Evolutionary conservation across 352 stramenopile genomes (phyloP), one percentile per base, ranked within the genome.

Genomic region (Phytopythium sindhum): DNA sequence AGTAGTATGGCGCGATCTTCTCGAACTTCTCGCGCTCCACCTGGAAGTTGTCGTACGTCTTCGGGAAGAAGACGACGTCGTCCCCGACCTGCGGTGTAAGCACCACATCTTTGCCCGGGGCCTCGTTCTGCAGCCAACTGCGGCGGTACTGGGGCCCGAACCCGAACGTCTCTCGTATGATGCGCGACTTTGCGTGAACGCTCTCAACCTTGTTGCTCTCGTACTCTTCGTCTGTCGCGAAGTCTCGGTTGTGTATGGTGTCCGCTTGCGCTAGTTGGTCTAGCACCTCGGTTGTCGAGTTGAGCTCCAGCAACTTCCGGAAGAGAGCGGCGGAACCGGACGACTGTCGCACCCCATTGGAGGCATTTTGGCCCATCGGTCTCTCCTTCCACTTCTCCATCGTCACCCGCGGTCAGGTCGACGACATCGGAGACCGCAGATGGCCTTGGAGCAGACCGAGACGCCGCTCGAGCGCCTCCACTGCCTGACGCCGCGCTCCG

Each of bases 51-150:
- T 28, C 21, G 24, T 55, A 55, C 10, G 24, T 9, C 10, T 33
- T 21, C 6, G 48, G 48, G 17, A 55, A 55, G 48, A 55, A 55
- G 14, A 55, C 48, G 24, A 55, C 48, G 24, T 55, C 48, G 24
- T 55, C 24, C 8, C 26, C 26, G 11, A 55, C 10, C 48, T 55
- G 48, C 12, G 48, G 48, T n/a, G 24, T n/a, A 10, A 37, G 19
- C 11, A 55, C 14, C 10, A 55, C 26, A 4, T 55, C 48, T 55
- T 55, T 31, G 17, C 15, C 48, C 5, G 48, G 48, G 4, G 23
- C 14, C 0, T 33, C 14, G 24, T 21, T 28, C 24, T 55, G 48
- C 12, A 55, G 19, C 48, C 48, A 55, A 1, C 11, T 23, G 48
- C 48, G 24, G 23, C 48, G 48, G 24, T 55, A 55, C 29, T 33